A percentile compares a stretch with the other conserved stretches of the same genome.
Evolutionary conservation across 352 stramenopile genomes (phyloP).

Genomic region (Globisporangium middletonii): DNA sequence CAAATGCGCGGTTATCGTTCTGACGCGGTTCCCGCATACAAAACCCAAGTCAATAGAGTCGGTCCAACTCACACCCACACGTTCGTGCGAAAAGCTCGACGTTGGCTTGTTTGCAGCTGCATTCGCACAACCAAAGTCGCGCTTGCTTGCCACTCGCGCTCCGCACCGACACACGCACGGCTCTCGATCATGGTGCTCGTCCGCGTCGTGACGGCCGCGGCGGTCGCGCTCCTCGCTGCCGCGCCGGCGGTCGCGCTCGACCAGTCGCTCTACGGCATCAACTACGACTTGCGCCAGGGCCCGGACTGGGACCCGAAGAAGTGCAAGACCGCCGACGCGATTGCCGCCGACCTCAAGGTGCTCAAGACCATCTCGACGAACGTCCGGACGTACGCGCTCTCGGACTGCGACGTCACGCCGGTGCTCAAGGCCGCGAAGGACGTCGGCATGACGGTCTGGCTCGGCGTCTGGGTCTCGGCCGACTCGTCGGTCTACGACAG

Average conservation of each 20-base stretch:
- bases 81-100: too few species aligned
- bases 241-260: constrained; percentile 37
- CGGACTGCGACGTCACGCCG: constrained; percentile 65
- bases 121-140: too few species aligned
- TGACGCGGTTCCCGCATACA: constrained; percentile 3
- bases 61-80: too few species aligned
- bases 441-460: constrained; percentile 64
- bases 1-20: neutral
- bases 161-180: too few species aligned
- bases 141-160: too few species aligned
- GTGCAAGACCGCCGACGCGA: constrained; percentile 63
- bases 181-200: constrained; percentile 14
- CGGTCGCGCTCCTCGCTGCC: constrained; percentile 29
- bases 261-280: constrained; percentile 72
- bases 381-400: constrained; percentile 77
- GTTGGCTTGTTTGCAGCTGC: too few species aligned
- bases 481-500: constrained; percentile 54
- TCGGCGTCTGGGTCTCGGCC: constrained; percentile 77
- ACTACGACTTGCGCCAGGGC: constrained; percentile 78
- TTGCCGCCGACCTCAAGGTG: constrained; percentile 64
- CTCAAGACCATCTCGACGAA: constrained; percentile 60
- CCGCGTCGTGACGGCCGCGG: constrained; percentile 22
- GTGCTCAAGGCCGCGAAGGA: constrained; percentile 70
- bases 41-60: too few species aligned
- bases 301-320: constrained; percentile 73